Percentiles rank a stretch among this genome's conserved stretches.
Evolutionary conservation across 441 rosid species (phyloP).

Genomic region (Syzygium syzygioides): DNA sequence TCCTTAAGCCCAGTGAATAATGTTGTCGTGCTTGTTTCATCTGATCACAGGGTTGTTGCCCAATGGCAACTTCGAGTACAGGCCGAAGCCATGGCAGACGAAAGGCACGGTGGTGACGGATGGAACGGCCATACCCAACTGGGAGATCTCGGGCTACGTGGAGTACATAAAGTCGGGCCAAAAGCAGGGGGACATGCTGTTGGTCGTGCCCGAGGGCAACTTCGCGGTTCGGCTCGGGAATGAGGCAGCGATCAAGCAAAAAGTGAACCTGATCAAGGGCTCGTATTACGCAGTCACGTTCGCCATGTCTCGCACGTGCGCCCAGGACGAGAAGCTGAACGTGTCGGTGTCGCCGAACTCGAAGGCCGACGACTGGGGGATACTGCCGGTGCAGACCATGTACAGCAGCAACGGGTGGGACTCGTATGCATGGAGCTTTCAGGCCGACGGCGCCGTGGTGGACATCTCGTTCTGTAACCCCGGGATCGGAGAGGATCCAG

Average conservation of each 20-base stretch:
- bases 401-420: conserved; percentile 4
- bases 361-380: background rate
- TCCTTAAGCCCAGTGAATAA: background rate
- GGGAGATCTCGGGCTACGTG: background rate
- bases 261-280: background rate
- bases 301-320: background rate
- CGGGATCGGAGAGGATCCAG: background rate
- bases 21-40: background rate
- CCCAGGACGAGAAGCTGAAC: background rate
- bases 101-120: background rate
- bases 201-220: background rate
- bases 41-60: background rate
- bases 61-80: background rate
- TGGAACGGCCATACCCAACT: background rate
- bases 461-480: conserved; percentile 1
- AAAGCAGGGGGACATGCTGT: background rate
- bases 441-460: background rate
- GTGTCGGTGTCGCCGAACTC: background rate
- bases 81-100: background rate
- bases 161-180: conserved; percentile 1
- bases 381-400: background rate
- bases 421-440: background rate
- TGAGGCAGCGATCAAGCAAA: background rate
- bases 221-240: background rate
- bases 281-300: background rate